These are phyloP conservation scores for Escallonia herrerae DNA, from an alignment of 129 eudicot genomes.

Conservation along the genomic window DNA sequence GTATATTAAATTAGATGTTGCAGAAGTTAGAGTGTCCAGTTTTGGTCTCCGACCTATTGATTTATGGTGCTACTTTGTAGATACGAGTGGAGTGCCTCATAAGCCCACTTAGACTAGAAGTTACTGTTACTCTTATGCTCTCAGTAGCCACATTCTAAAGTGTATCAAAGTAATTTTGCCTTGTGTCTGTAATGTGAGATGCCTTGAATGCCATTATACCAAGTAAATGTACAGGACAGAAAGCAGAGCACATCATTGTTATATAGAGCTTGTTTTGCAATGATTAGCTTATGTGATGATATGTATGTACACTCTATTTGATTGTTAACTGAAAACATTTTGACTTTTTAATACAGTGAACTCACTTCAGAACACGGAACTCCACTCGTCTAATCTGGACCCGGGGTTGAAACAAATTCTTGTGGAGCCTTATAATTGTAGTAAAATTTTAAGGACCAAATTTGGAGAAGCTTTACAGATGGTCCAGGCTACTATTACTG, in stretches of 20 bases:
- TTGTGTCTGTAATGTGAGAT: not conserved
- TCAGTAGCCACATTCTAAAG: too few species aligned
- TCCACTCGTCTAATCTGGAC: constrained; percentile 24
- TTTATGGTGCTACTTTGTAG: not conserved
- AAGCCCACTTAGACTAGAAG: not conserved
- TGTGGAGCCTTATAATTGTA: constrained; percentile 35
- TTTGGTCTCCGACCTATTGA: not conserved
- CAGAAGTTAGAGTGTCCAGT: not conserved
- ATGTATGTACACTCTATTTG: not conserved
- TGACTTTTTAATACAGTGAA: constrained; percentile 35
- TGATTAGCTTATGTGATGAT: not conserved
- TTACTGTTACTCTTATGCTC: not conserved
- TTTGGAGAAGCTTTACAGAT: constrained; percentile 57
- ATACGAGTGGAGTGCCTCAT: not conserved
- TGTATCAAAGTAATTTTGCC: too few species aligned
- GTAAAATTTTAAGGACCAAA: constrained; percentile 36
- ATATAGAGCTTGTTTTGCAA: not conserved
- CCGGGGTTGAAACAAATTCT: constrained; percentile 67
- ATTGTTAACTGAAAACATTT: not conserved
- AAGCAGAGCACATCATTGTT: not conserved
- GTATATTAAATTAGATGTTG: not conserved
- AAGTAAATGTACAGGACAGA: not conserved
- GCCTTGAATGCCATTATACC: not conserved
- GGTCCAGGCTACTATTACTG: constrained; percentile 38
- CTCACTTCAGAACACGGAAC: constrained; percentile 13